phyloP scores from a whole-genome alignment of 202 grass and related monocot species.

The Dendrocalamus latiflorus region DNA sequence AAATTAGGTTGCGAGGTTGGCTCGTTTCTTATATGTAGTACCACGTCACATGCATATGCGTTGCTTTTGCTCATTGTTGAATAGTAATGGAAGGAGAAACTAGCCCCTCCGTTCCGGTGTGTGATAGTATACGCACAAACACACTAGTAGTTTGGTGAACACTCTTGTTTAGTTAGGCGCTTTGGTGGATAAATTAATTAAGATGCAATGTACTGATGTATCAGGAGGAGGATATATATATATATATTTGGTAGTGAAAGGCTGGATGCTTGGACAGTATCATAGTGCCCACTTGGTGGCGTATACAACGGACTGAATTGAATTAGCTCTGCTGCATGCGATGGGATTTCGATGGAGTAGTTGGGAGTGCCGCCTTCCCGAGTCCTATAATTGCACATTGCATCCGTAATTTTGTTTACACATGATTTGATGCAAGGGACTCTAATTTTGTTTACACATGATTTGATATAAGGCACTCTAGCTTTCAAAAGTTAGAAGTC shows the following conservation, averaged over 20 bases:
- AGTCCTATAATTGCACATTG: not conserved
- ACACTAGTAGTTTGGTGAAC: not conserved
- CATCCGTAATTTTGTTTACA: not conserved
- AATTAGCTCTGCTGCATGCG: not conserved
- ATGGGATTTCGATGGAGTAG: too few relatives aligned
- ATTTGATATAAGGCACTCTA: too few relatives aligned
- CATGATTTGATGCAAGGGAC: not conserved
- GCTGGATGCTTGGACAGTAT: not conserved
- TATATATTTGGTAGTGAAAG: conserved; percentile 42
- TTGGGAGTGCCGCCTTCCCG: not conserved
- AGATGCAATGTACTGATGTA: not conserved
- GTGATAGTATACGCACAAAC: not conserved
- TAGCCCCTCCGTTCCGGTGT: not conserved
- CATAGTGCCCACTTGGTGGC: not conserved
- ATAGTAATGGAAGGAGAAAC: not conserved
- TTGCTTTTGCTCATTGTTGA: not conserved
- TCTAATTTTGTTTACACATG: too few relatives aligned
- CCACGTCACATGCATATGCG: not conserved
- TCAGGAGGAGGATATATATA: conserved; percentile 34
- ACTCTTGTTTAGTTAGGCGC: not conserved
- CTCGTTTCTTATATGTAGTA: not conserved
- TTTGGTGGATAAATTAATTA: not conserved
- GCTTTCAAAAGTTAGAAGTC: too few relatives aligned
- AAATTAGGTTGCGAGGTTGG: not conserved
- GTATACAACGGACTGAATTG: not conserved